A percentile compares a stretch with the other conserved stretches of the same genome.
Conservation (phyloP, 805 yeast genomes). For the Nakazawaea pomicola region DNA sequence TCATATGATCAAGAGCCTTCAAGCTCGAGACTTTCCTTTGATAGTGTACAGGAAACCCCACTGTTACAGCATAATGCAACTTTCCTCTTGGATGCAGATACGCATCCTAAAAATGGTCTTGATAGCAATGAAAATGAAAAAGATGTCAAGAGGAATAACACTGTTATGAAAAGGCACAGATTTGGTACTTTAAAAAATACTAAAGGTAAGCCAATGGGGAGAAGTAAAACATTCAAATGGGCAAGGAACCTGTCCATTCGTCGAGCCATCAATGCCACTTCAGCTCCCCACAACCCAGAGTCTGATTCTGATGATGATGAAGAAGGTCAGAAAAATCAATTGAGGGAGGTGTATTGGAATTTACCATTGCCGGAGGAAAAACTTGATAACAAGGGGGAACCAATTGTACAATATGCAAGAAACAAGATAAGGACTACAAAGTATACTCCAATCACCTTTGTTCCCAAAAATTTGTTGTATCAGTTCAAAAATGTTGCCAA, state of each 20-base stretch:
- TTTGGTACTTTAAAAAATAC: conserved; percentile 89
- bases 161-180: conserved; percentile 68
- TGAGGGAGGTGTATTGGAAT: conserved; percentile 13
- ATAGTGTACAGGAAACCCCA: conserved; percentile 11
- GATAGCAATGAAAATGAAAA: conserved; percentile 20
- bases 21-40: conserved; percentile 3
- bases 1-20: conserved; percentile 2
- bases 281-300: conserved; percentile 12
- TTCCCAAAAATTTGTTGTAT: conserved; percentile 49
- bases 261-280: conserved; percentile 16
- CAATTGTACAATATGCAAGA: conserved; percentile 38
- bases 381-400: conserved; percentile 27
- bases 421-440: conserved; percentile 61
- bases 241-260: conserved; percentile 18
- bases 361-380: conserved; percentile 50
- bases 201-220: conserved; percentile 57
- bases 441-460: conserved; percentile 52
- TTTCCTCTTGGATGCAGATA: conserved; percentile 5
- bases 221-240: conserved; percentile 50
- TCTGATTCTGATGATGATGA: conserved; percentile 16
- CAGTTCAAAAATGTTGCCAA: conserved; percentile 61
- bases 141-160: conserved; percentile 28
- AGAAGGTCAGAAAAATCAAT: conserved; percentile 9
- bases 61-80: conserved; percentile 13
- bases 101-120: conserved; percentile 14